Conservation (phyloP, 805 yeast genomes). For the Ogataea populi-albae region DNA sequence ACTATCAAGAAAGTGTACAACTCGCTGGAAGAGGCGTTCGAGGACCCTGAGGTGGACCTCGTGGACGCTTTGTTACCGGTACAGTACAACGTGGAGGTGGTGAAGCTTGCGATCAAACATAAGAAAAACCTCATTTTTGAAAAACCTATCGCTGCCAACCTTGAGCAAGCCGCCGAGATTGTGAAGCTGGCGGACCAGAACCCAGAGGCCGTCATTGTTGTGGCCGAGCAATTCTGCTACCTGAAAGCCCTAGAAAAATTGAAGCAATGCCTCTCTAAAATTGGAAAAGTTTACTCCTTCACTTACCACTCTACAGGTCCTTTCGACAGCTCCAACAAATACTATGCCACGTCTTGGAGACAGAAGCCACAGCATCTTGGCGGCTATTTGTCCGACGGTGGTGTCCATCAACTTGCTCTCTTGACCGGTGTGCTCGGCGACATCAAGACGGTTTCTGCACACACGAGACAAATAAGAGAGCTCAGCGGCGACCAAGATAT, state of each 20-base stretch:
- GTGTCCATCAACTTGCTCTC: conserved; percentile 91
- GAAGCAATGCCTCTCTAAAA: conserved; percentile 57
- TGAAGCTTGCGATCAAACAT: conserved; percentile 65
- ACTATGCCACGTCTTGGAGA: conserved; percentile 79
- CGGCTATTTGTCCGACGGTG: conserved; percentile 91
- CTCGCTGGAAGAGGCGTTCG: conserved; percentile 59
- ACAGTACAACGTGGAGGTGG: conserved; percentile 67
- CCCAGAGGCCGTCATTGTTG: conserved; percentile 59
- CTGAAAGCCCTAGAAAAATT: conserved; percentile 56
- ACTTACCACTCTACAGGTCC: conserved; percentile 75
- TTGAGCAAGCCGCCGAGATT: conserved; percentile 76
- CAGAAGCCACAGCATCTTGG: conserved; percentile 88
- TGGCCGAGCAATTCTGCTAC: conserved; percentile 87
- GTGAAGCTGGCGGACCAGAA: conserved; percentile 63
- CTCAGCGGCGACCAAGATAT: conserved; percentile 82
- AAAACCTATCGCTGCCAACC: conserved; percentile 88
- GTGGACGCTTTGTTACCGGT: conserved; percentile 91
- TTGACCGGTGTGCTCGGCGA: conserved; percentile 79
- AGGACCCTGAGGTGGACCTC: conserved; percentile 65
- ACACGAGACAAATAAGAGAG: conserved; percentile 71
- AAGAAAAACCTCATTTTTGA: conserved; percentile 81
- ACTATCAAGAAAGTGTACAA: conserved; percentile 55
- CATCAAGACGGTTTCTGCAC: conserved; percentile 68
- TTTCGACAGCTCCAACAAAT: conserved; percentile 58
- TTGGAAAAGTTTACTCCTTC: conserved; percentile 71